A percentile compares a stretch with the other conserved stretches of the same genome.
These are phyloP conservation scores for Lepiota venenata DNA, from an alignment of 768 basidiomycete genomes.

Conservation along the genomic window DNA sequence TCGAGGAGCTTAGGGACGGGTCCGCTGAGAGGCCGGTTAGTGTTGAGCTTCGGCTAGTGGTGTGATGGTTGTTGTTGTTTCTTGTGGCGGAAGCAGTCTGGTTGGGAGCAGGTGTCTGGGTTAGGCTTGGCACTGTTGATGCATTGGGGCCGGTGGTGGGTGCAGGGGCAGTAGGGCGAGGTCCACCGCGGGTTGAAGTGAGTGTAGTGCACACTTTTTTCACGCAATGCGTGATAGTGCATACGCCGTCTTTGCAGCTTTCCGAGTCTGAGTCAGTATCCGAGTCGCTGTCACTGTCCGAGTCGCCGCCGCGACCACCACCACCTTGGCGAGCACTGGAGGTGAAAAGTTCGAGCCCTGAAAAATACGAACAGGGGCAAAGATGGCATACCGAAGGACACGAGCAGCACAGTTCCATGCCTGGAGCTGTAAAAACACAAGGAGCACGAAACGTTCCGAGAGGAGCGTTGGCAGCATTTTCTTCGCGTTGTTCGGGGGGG, in stretches of 20 bases:
- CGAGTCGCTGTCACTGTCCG: conserved; percentile 13
- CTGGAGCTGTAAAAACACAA: conserved; percentile 5
- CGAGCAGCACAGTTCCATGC: not conserved
- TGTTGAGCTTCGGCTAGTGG: not conserved
- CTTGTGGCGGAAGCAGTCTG: not conserved
- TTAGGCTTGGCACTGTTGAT: not conserved
- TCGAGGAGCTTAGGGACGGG: not conserved
- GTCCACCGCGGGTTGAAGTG: not conserved
- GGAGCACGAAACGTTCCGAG: not conserved
- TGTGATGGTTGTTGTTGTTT: not conserved
- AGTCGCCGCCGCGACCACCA: conserved; percentile 3
- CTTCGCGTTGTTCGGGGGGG: not conserved
- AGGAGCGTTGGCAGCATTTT: not conserved
- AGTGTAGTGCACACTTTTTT: conserved; percentile 1
- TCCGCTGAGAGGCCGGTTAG: not conserved
- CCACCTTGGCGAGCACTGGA: not conserved
- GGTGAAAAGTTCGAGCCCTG: not conserved
- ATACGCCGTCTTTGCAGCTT: conserved; percentile 3
- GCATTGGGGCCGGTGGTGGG: not conserved
- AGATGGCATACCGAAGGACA: not conserved
- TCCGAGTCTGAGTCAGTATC: conserved; percentile 11
- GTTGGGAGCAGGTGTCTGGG: not conserved
- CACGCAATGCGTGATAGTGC: conserved; percentile 2
- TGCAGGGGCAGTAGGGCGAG: conserved; percentile 1
- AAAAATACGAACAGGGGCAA: not conserved